Percentiles rank a stretch among this genome's conserved stretches.
Evolutionary conservation across 495 filamentous ascomycete genomes (phyloP).

Genomic region (Hypoxylon intermedium): DNA sequence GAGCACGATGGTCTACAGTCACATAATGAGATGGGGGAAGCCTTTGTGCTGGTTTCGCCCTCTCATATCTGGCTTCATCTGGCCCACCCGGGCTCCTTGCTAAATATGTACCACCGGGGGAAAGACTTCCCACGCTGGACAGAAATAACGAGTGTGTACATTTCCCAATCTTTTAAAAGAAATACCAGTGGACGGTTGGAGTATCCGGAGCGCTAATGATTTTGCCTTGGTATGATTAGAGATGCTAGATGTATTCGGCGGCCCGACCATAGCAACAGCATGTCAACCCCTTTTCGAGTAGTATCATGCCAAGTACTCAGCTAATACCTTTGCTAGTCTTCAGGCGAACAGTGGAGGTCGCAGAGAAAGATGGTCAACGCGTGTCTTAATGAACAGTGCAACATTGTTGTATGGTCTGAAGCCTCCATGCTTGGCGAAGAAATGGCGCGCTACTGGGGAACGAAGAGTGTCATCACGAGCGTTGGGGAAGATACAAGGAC

Average conservation of each 20-base stretch:
- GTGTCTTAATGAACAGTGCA: not conserved
- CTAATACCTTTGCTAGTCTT: not conserved
- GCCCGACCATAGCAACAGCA: not conserved
- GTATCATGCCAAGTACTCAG: not conserved
- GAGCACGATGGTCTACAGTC: not conserved
- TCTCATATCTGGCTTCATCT: not conserved
- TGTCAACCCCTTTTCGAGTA: not conserved
- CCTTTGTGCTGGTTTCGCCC: not conserved
- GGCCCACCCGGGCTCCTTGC: not conserved
- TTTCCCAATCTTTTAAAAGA: not conserved
- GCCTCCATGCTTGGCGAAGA: not conserved
- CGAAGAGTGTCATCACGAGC: not conserved
- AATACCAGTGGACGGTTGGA: not conserved
- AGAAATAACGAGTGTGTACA: not conserved
- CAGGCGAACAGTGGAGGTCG: not conserved
- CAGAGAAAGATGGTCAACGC: not conserved
- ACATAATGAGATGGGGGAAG: not conserved
- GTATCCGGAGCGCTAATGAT: not conserved
- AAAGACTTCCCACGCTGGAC: not conserved
- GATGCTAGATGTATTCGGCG: not conserved
- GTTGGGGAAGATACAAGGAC: not conserved
- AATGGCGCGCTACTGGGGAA: not conserved
- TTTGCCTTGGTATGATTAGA: not conserved
- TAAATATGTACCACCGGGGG: not conserved
- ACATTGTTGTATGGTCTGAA: not conserved